A percentile compares a stretch with the other conserved stretches of the same genome.
phyloP scores from a whole-genome alignment of 306 rosid species.

The Fagus crenata region DNA sequence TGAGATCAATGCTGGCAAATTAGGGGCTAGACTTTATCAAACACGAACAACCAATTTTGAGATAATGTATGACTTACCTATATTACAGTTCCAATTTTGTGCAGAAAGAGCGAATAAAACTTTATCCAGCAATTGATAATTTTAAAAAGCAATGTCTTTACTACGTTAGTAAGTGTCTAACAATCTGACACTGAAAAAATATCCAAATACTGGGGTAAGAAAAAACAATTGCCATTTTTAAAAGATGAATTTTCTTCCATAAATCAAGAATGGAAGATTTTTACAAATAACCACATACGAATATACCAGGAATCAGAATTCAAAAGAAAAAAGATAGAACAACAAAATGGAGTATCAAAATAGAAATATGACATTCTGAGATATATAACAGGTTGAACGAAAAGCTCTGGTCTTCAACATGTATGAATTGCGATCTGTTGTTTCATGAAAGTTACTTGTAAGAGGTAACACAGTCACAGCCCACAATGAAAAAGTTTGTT shows the following conservation, averaged over 20 bases:
- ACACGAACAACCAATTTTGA: background rate
- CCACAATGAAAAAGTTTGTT: conserved; percentile 26
- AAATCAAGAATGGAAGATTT: background rate
- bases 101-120: no score
- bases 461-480: conserved; percentile 23
- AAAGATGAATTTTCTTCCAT: background rate
- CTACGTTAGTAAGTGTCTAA: background rate
- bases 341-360: background rate
- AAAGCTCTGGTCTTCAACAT: conserved; percentile 8
- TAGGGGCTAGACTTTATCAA: background rate
- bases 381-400: background rate
- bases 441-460: conserved; percentile 7
- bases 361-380: background rate
- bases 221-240: background rate
- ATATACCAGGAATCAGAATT: background rate
- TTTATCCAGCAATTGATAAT: no score
- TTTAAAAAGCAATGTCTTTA: no score
- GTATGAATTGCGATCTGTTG: background rate
- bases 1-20: background rate
- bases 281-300: background rate
- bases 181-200: background rate
- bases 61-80: no score
- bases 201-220: background rate
- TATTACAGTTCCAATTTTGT: no score
- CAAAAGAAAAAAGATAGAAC: background rate